A percentile compares a stretch with the other conserved stretches of the same genome.
Evolutionary conservation across 495 filamentous ascomycete species (phyloP).

Genomic region (Astrothelium macrocarpum): DNA sequence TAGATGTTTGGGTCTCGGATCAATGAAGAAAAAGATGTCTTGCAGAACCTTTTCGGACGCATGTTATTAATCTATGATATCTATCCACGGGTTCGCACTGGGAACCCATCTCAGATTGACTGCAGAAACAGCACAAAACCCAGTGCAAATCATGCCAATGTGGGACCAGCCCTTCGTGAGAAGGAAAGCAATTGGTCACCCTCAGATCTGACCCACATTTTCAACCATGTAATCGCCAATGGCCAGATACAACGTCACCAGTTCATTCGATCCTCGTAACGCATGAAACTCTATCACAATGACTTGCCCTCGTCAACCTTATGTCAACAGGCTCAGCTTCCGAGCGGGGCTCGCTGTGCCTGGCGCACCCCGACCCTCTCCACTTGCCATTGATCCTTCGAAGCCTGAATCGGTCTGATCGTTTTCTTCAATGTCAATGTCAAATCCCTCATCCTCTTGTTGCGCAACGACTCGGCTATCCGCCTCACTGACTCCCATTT

Average conservation of each 20-base stretch:
- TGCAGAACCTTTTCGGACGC: background rate
- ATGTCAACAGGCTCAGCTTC: constrained; percentile 3
- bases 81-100: background rate
- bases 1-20: background rate
- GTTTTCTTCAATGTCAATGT: constrained; percentile 2
- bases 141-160: background rate
- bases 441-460: background rate
- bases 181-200: background rate
- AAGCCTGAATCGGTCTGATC: background rate
- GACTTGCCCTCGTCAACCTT: background rate
- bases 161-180: constrained; percentile 3
- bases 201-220: background rate
- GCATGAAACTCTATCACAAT: background rate
- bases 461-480: background rate
- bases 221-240: background rate
- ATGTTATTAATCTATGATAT: background rate
- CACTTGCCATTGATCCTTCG: constrained; percentile 1
- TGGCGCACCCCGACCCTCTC: background rate
- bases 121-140: background rate
- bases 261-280: background rate
- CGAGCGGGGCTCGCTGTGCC: background rate
- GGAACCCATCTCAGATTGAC: background rate
- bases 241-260: background rate
- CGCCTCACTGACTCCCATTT: background rate
- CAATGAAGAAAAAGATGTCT: background rate